Conservation (phyloP, 768 basidiomycete species). For the Leucosporidium creatinivorum region DNA sequence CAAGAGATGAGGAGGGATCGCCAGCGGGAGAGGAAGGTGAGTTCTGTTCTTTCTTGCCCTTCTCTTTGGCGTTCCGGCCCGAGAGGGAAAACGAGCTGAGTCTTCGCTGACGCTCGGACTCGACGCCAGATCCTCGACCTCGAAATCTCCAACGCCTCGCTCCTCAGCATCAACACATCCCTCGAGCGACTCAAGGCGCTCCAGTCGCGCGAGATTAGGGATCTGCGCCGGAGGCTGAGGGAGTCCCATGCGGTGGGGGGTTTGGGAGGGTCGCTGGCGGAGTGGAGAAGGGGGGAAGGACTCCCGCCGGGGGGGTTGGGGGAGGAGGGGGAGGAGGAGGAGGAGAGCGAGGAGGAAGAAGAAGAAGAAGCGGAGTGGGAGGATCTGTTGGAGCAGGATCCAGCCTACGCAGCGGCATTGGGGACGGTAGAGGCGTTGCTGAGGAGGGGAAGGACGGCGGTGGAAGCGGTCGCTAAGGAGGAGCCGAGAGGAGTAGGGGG, state of each 20-base stretch:
- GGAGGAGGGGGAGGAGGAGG: conserved; percentile 52
- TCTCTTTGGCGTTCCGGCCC: not conserved
- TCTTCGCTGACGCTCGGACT: not conserved
- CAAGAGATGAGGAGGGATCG: conserved; percentile 16
- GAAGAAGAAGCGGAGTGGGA: conserved; percentile 44
- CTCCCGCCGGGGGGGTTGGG: conserved; percentile 43
- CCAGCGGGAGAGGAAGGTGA: conserved; percentile 33
- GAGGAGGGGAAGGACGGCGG: too few relatives aligned
- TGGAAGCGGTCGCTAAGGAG: too few relatives aligned
- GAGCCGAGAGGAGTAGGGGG: too few relatives aligned
- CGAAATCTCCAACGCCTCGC: conserved; percentile 79
- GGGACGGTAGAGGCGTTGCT: too few relatives aligned
- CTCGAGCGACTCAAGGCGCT: conserved; percentile 71
- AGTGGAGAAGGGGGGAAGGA: conserved; percentile 44
- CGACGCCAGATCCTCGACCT: conserved; percentile 70
- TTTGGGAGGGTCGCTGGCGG: conserved; percentile 59
- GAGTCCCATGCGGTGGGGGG: conserved; percentile 60
- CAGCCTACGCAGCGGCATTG: too few relatives aligned
- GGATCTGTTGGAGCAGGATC: conserved; percentile 24
- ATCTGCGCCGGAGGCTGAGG: conserved; percentile 70
- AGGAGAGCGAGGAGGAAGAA: conserved; percentile 62
- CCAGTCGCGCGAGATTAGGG: conserved; percentile 77
- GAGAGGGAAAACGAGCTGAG: too few relatives aligned
- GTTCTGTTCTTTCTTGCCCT: not conserved
- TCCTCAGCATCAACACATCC: conserved; percentile 73